phyloP scores from a whole-genome alignment of 108 stramenopile species.

The Schizochytrium sp. region DNA sequence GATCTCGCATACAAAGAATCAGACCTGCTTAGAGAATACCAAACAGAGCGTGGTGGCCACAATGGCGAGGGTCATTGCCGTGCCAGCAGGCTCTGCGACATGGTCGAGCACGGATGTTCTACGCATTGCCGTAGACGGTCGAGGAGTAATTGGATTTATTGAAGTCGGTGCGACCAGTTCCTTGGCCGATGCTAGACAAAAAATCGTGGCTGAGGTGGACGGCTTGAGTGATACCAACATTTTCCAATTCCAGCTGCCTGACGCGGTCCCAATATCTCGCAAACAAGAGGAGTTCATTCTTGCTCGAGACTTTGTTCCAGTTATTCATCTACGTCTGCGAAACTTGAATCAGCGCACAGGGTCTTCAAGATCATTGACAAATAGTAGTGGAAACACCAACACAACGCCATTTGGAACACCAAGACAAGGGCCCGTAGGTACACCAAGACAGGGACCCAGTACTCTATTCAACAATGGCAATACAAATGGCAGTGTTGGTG shows the following conservation, averaged over 20 bases:
- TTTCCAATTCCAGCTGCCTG: constrained; percentile 41
- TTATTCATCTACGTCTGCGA: constrained; percentile 13
- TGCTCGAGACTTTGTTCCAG: background rate
- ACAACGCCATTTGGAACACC: background rate
- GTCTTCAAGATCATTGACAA: background rate
- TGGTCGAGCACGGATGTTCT: constrained; percentile 60
- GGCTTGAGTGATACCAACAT: background rate
- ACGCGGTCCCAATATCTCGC: constrained; percentile 53
- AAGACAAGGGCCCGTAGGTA: background rate
- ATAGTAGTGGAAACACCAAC: background rate
- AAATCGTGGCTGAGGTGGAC: constrained; percentile 35
- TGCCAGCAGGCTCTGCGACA: background rate
- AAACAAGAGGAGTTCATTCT: constrained; percentile 36
- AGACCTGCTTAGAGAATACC: too few relatives aligned
- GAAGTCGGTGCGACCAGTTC: constrained; percentile 27
- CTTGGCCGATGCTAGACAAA: constrained; percentile 36
- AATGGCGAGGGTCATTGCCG: background rate
- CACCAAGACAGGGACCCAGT: too few relatives aligned
- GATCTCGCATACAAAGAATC: too few relatives aligned
- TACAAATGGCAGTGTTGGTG: background rate
- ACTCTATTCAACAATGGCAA: too few relatives aligned
- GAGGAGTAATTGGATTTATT: constrained; percentile 10
- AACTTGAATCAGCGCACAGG: background rate
- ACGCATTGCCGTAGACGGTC: background rate
- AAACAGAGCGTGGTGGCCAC: background rate